Base-by-base conservation (phyloP, 2,329 filamentous ascomycete species). In the Pyricularia pennisetigena region DNA sequence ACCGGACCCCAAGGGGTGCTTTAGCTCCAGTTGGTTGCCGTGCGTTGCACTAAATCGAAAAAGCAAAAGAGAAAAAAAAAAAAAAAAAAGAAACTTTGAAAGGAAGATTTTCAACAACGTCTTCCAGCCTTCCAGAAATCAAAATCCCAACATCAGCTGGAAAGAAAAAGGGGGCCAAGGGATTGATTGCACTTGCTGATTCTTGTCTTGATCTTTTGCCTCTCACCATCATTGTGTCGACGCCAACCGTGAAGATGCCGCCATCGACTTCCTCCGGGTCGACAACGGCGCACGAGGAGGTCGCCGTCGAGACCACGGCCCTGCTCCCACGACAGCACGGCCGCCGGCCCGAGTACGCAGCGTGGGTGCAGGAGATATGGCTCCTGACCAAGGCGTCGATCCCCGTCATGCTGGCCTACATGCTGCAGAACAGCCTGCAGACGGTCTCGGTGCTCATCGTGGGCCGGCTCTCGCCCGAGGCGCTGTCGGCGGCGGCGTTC, bases 361-460 rank as follows among this genome's bases (percentile, higher is more conserved):
- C 72, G 73, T 83, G 80, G 80, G 71, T 83, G 3, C 69, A 75
- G 28, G 91, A 95, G 76, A 88, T 91, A 72, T 85, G 85, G 80
- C 78, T 92, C 7, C 80, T 95, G 1, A 78, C 91, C 54, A 88
- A 86, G 72, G 86, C 87, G 28, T 91, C 91, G 0, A 76, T 92
- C 0, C 92, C 92, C 0, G 90, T 96, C 3, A 93, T 96, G 70
- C 75, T 97, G 54, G 92, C 92, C 69, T 97, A 97, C 77, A 90
- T 90, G 9, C 82, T 97, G 5, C 93, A 97, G 70, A 96, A 94
- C 76, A 93, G 90, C 5, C 81, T 97, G 0, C 93, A 97, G 75
- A 96, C 93, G 0, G 76, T 91, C 1, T 95, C 92, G 0, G 91
- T 97, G 4, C 80, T 97, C 64, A 88, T 97, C 54, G 92, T 92